Base-by-base conservation (phyloP, 2,329 filamentous ascomycete genomes). In the Aspergillus fructus region DNA sequence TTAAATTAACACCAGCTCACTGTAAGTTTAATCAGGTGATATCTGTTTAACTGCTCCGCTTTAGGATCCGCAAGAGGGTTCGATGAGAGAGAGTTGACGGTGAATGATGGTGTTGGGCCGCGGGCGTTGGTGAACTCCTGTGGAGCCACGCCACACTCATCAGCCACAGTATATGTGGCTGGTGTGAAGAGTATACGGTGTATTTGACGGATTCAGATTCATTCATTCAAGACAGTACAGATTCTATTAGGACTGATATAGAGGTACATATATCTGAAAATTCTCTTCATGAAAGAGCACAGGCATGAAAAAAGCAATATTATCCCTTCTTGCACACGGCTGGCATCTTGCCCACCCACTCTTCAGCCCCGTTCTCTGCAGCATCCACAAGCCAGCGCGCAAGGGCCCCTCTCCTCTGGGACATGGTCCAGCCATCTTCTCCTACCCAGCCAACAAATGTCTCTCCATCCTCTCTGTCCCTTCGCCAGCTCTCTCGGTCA, bases 301-400 rank as follows among this genome's bases (percentile, higher is more conserved):
- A 37, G 4, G 34, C 6, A 37, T 30, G 8, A 11, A 11, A 2
- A 17, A 17, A 19, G n/a, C 9, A 7, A n/a, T 7, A 23, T 41
- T 33, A 49, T 6, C 48, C 42, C n/a, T 47, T 53, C 42, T 53
- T 53, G 11, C 40, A 46, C 7, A 53, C 50, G 11, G 50, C 42
- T 9, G 50, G 50, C 50, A 53, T 53, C 33, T 47, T 53, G 9
- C 50, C 42, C 30, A 53, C 50, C 50, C 50, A 53, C 19, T 47
- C 33, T n/a, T 49, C 50, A 19, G 41, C 50, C 19, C 21, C 30
- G 12, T 27, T 33, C 30, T 53, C 50, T 19, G 41, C 50, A 47
- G 42, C 41, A 33, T 53, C 50, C 37, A 53, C 50, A 27, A 53
- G 50, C 50, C 50, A 53, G 13, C 50, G 27, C 13, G 50, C 50